These are phyloP conservation scores for Zychaea mexicana DNA, from an alignment of 371 early-diverging fungal species.

Conservation along the genomic window DNA sequence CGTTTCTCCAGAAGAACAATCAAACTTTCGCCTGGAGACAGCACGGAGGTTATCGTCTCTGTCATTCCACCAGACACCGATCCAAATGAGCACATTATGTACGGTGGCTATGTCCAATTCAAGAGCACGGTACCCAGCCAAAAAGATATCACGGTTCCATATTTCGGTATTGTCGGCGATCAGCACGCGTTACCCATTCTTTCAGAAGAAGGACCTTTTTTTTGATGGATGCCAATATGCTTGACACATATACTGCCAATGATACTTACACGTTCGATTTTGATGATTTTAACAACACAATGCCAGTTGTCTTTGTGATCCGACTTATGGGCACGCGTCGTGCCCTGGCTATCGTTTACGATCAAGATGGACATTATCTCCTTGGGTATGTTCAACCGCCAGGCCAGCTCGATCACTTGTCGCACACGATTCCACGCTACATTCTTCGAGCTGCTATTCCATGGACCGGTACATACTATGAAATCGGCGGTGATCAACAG, in stretches of 20 bases:
- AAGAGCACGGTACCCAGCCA: neutral
- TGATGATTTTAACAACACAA: neutral
- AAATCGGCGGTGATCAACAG: too few species aligned
- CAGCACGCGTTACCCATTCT: constrained; percentile 49
- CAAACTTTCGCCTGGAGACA: constrained; percentile 36
- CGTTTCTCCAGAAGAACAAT: constrained; percentile 26
- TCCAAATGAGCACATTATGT: constrained; percentile 26
- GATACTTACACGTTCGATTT: constrained; percentile 6
- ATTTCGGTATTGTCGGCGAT: constrained; percentile 58
- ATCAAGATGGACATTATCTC: neutral
- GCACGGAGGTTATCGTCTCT: constrained; percentile 3
- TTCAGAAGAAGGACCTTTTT: constrained; percentile 11
- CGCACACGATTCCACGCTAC: neutral
- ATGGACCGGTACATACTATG: neutral
- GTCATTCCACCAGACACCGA: neutral
- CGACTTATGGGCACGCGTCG: neutral
- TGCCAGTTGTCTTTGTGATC: neutral
- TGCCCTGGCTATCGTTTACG: neutral
- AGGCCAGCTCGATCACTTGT: neutral
- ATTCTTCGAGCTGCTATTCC: neutral
- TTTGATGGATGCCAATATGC: constrained; percentile 1
- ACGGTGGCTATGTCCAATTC: constrained; percentile 43
- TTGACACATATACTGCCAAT: neutral
- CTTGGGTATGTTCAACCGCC: neutral
- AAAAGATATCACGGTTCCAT: constrained; percentile 44